phyloP scores from a whole-genome alignment of 805 yeast genomes.

The Pichia deserticola region DNA sequence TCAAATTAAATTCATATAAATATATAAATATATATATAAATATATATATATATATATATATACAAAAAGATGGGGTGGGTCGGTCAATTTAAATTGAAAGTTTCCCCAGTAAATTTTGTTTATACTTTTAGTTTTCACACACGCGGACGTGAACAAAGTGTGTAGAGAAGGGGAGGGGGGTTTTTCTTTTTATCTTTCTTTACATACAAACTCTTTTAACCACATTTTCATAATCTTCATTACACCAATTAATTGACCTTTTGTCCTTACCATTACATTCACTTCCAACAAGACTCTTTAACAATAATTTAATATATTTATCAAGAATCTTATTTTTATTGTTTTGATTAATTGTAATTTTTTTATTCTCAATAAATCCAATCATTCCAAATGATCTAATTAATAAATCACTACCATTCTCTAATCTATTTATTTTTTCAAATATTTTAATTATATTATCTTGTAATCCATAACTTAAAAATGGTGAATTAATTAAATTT shows the following conservation, averaged over 20 bases:
- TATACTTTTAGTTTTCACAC: too few species aligned
- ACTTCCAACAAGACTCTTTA: constrained; percentile 37
- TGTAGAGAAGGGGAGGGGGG: too few species aligned
- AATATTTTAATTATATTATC: constrained; percentile 36
- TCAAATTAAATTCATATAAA: too few species aligned
- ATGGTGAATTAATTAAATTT: constrained; percentile 48
- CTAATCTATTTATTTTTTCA: constrained; percentile 41
- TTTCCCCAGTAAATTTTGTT: too few species aligned
- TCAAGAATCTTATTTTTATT: background rate
- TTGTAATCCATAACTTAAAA: constrained; percentile 33
- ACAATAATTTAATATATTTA: constrained; percentile 9
- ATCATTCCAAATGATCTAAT: constrained; percentile 51
- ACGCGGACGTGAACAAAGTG: too few species aligned
- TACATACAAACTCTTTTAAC: constrained; percentile 22
- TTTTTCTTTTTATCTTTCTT: too few species aligned
- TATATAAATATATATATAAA: too few species aligned
- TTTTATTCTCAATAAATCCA: constrained; percentile 30
- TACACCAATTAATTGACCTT: constrained; percentile 56
- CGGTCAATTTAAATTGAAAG: too few species aligned
- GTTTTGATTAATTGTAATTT: too few species aligned
- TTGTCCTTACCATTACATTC: constrained; percentile 35
- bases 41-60: too few species aligned
- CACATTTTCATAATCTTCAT: constrained; percentile 38
- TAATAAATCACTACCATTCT: constrained; percentile 50
- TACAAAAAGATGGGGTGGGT: too few species aligned